Conservation (phyloP, 2,329 filamentous ascomycete species). For the Incumbomyces delicatus region DNA sequence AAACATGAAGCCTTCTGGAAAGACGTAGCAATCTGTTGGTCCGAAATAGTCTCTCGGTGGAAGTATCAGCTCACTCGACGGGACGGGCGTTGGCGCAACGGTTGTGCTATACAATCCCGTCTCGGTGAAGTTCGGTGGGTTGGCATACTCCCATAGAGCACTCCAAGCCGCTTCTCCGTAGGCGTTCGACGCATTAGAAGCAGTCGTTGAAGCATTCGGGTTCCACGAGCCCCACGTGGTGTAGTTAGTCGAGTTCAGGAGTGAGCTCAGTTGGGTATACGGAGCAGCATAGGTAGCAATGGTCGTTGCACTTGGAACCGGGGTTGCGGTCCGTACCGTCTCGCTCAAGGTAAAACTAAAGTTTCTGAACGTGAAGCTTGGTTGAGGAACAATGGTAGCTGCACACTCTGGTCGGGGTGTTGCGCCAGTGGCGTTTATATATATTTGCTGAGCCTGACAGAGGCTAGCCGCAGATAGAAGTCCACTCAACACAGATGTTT, state of each 20-base stretch:
- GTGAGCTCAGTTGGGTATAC: conserved; percentile 20
- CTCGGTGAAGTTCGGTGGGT: conserved; percentile 26
- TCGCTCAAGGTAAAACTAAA: conserved; percentile 25
- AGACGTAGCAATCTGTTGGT: conserved; percentile 24
- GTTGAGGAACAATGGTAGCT: conserved; percentile 10
- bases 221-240: conserved; percentile 29
- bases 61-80: conserved; percentile 45
- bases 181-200: conserved; percentile 23
- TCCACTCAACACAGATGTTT: neutral
- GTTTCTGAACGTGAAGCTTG: conserved; percentile 21
- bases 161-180: conserved; percentile 31
- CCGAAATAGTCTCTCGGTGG: conserved; percentile 45
- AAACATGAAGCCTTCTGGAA: conserved; percentile 34
- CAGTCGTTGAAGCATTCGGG: conserved; percentile 22
- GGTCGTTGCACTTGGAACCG: conserved; percentile 24
- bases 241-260: conserved; percentile 21
- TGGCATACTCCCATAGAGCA: conserved; percentile 25
- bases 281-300: conserved; percentile 24
- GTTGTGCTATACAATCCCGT: conserved; percentile 37
- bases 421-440: conserved; percentile 22
- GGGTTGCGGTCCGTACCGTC: conserved; percentile 26
- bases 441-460: conserved; percentile 20
- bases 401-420: conserved; percentile 22
- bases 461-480: neutral
- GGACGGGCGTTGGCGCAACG: conserved; percentile 45